Evolutionary conservation across 805 yeast genomes (phyloP).

Genomic region (Isabelozyma rhagii): DNA sequence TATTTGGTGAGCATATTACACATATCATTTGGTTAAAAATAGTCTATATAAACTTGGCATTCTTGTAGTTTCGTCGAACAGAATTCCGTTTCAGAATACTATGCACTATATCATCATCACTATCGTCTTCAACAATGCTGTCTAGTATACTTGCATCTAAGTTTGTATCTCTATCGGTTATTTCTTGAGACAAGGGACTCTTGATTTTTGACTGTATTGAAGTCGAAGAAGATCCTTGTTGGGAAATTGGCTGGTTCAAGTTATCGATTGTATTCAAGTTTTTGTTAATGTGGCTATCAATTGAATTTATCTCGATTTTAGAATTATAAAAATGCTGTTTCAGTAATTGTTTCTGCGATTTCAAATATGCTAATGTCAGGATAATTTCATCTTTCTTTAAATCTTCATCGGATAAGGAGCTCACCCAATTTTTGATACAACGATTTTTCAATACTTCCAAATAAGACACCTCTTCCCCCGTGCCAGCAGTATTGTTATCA

Average conservation of each 20-base stretch:
- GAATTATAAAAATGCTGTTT: conserved; percentile 12
- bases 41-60: not conserved
- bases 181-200: conserved; percentile 3
- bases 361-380: not conserved
- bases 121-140: conserved; percentile 1
- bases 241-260: conserved; percentile 5
- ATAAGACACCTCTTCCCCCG: conserved; percentile 30
- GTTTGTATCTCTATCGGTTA: not conserved
- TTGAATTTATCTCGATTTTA: conserved; percentile 15
- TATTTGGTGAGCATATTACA: conserved; percentile 62
- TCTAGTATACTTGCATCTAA: not conserved
- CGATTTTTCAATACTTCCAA: conserved; percentile 38
- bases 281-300: conserved; percentile 29
- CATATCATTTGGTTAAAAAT: not conserved
- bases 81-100: not conserved
- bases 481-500: conserved; percentile 21
- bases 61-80: not conserved
- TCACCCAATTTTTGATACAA: conserved; percentile 31
- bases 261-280: conserved; percentile 24
- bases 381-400: not conserved
- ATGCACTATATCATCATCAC: not conserved
- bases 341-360: not conserved
- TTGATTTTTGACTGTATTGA: not conserved
- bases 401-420: conserved; percentile 11
- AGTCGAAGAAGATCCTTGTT: not conserved